Base-by-base conservation (phyloP, 441 rosid genomes). In the Erodium moschatum region DNA sequence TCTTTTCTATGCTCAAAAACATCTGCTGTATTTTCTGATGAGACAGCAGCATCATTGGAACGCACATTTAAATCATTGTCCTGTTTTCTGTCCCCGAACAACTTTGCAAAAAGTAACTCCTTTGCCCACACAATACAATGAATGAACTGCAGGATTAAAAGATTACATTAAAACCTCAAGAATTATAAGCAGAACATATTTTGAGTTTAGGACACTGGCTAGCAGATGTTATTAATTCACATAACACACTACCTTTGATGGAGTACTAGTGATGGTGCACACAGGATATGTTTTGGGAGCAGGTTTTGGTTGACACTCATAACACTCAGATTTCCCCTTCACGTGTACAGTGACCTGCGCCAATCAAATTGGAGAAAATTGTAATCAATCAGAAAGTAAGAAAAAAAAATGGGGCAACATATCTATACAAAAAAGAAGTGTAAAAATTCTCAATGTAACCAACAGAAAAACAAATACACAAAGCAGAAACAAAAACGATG, bases 121-220 rank as follows among this genome's bases (percentile, higher is more conserved):
- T 89, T 94, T 8, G 98, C 97, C 98, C 98, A 94, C n/a, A 94
- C 98, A 69, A 94, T 83, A 78, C 98, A 94, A 80, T 94, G 98
- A 81, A 94, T 91, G 85, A 94, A 94, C 98, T 94, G 86, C 85
- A 80, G 4, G 66, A 64, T 21, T 12, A 71, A 78, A 68, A 63
- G 65, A 71, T 9, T 13, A 67, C 13, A 69, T 70, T 68, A 73
- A 11, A 75, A 67, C 33, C 46, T 73, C 4, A 71, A 1, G 60
- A 56, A 33, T 8, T 8, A 42, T 42, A 9, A 8, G 48, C 48
- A 42, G 13, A 42, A 42, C 13, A 42, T 42, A 42, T 10, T 8
- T 42, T 1, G 12, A 42, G 13, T 42, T 8, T 42, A 42, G 6
- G 6, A 1, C 3, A 42, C 2, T 42, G 48, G 48, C 48, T 11